Evolutionary conservation across 768 basidiomycete genomes (phyloP).

Genomic region (Chalciporus pseudorubinellus): DNA sequence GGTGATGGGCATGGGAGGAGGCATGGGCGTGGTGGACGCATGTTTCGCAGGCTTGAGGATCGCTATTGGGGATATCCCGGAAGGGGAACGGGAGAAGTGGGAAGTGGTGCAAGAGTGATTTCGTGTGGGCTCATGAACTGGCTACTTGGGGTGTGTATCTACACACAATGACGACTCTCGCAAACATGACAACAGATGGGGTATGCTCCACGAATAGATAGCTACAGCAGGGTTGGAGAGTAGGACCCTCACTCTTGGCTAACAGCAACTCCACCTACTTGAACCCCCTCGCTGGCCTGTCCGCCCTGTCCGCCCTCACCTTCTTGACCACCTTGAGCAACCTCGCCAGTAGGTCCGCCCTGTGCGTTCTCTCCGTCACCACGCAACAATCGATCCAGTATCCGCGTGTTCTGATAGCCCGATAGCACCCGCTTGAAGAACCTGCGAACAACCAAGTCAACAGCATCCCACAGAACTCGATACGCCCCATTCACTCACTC

Average conservation of each 20-base stretch:
- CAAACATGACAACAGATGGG: too few species aligned
- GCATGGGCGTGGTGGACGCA: constrained; percentile 78
- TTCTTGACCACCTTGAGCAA: background rate
- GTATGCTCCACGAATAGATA: too few species aligned
- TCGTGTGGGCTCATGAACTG: too few species aligned
- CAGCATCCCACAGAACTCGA: background rate
- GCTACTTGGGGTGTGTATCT: background rate
- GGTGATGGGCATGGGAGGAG: constrained; percentile 88
- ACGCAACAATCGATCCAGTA: background rate
- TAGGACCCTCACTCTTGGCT: too few species aligned
- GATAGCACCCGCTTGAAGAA: background rate
- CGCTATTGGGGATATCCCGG: constrained; percentile 55
- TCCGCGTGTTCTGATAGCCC: background rate
- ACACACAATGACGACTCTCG: too few species aligned
- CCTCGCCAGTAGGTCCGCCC: background rate
- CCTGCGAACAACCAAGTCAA: background rate
- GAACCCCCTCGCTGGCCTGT: too few species aligned
- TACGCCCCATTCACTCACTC: constrained; percentile 6
- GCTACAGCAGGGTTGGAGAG: too few species aligned
- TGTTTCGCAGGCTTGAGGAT: constrained; percentile 80
- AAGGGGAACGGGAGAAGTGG: constrained; percentile 36
- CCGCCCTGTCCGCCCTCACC: too few species aligned
- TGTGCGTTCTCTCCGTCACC: background rate
- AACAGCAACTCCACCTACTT: too few species aligned
- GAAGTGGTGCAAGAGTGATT: constrained; percentile 27